A percentile compares a stretch with the other conserved stretches of the same genome.
phyloP scores from a whole-genome alignment of 306 rosid genomes.

The Trifolium dubium region DNA sequence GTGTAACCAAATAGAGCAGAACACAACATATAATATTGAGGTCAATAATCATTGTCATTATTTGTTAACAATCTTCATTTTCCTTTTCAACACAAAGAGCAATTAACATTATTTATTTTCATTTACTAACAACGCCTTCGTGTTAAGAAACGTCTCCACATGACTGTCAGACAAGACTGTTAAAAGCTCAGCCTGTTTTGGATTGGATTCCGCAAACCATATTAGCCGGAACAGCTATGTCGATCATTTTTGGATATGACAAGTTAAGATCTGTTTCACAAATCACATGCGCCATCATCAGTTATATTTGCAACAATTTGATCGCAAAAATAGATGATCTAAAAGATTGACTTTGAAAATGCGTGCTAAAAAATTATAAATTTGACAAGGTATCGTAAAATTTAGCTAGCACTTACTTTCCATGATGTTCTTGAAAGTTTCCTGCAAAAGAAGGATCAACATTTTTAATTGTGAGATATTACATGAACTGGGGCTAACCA shows the following conservation, averaged over 20 bases:
- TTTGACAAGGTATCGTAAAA: constrained; percentile 7
- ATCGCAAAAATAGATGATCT: neutral
- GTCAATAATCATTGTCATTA: constrained; percentile 18
- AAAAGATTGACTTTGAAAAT: neutral
- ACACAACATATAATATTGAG: constrained; percentile 1
- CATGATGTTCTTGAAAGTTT: constrained; percentile 79
- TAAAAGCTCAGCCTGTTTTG: constrained; percentile 37
- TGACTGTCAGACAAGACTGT: constrained; percentile 15
- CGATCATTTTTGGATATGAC: constrained; percentile 91
- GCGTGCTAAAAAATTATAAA: constrained; percentile 4
- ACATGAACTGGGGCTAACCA: constrained; percentile 24
- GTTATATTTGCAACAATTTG: neutral
- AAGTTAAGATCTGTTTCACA: constrained; percentile 78
- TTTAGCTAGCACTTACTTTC: constrained; percentile 63
- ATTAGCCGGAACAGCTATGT: constrained; percentile 87
- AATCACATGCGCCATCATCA: constrained; percentile 23
- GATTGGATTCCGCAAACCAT: constrained; percentile 88
- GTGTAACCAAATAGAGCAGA: neutral
- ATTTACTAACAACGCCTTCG: constrained; percentile 10
- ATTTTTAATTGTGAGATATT: constrained; percentile 36
- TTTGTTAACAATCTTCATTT: constrained; percentile 36
- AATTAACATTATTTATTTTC: neutral
- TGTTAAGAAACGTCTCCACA: neutral
- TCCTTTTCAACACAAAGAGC: constrained; percentile 28
- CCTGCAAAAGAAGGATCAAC: constrained; percentile 63